Evolutionary conservation across 176 grass and related monocot genomes (phyloP).

Genomic region (Secale cereale): DNA sequence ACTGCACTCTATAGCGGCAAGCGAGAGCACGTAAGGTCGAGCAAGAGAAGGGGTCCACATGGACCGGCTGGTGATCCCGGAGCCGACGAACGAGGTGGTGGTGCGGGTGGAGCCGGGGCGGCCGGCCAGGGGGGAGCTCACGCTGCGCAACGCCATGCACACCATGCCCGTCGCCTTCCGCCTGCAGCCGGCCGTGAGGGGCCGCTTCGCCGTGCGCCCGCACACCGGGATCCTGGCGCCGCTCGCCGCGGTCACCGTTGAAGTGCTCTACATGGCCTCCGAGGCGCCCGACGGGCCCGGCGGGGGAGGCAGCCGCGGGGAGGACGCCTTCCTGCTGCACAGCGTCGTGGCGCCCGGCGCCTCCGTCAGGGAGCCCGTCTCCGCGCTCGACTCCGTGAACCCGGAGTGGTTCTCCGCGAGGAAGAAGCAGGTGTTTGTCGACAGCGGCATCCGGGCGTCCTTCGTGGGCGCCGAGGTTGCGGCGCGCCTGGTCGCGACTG

Average conservation of each 20-base stretch:
- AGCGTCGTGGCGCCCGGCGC: conserved; percentile 68
- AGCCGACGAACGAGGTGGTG: conserved; percentile 60
- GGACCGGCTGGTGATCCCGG: conserved; percentile 70
- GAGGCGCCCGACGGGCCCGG: conserved; percentile 7
- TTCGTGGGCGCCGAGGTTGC: conserved; percentile 63
- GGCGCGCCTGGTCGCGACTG: conserved; percentile 28
- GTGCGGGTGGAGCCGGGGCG: conserved; percentile 44
- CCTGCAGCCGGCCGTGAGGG: conserved; percentile 47
- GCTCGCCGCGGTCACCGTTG: conserved; percentile 48
- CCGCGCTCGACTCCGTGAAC: conserved; percentile 46
- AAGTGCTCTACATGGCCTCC: conserved; percentile 39
- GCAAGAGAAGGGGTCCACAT: conserved; percentile 14
- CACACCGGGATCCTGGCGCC: conserved; percentile 65
- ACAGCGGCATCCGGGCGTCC: conserved; percentile 52
- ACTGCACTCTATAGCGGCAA: not conserved
- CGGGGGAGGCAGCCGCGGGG: conserved; percentile 13
- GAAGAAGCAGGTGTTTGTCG: conserved; percentile 75
- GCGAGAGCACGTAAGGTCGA: not conserved
- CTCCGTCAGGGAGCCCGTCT: conserved; percentile 31
- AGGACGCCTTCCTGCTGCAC: conserved; percentile 70
- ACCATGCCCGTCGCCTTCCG: conserved; percentile 84
- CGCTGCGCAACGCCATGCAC: conserved; percentile 73
- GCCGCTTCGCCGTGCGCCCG: conserved; percentile 49
- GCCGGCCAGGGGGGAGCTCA: conserved; percentile 47
- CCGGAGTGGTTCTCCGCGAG: conserved; percentile 70